Conservation (phyloP, 2,329 filamentous ascomycete genomes). For the Stromatinia cepivora region DNA sequence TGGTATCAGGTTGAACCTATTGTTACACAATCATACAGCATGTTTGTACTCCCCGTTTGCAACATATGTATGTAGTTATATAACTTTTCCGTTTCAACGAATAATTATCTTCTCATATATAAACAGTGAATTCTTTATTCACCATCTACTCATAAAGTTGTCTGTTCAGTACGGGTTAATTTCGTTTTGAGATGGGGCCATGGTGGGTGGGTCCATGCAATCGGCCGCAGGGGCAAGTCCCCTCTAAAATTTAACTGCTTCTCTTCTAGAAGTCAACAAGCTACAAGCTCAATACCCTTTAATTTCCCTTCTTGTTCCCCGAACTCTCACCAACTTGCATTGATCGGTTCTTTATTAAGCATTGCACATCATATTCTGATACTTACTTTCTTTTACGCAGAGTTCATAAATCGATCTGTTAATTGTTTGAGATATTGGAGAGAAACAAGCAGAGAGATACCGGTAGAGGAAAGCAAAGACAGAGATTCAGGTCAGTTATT, state of each 20-base stretch:
- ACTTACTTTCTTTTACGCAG: conserved; percentile 9
- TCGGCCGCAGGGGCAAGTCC: conserved; percentile 25
- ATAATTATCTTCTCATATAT: neutral
- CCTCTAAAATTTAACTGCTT: conserved; percentile 23
- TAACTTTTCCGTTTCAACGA: neutral
- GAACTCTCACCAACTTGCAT: conserved; percentile 14
- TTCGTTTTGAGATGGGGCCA: conserved; percentile 14
- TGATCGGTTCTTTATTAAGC: conserved; percentile 16
- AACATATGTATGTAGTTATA: neutral
- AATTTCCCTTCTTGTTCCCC: conserved; percentile 4
- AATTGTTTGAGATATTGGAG: conserved; percentile 8
- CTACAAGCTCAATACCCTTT: conserved; percentile 23
- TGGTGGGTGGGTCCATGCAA: conserved; percentile 10
- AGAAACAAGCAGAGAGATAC: neutral
- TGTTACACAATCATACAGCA: neutral
- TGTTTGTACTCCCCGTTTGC: too few species aligned
- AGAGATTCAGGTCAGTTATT: conserved; percentile 13
- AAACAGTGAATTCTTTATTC: neutral
- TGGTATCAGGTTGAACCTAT: neutral
- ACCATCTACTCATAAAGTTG: neutral
- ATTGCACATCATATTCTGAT: conserved; percentile 20
- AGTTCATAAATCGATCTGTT: conserved; percentile 8
- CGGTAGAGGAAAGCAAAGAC: conserved; percentile 10
- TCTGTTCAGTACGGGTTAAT: conserved; percentile 20
- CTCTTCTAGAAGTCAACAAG: conserved; percentile 17